These are phyloP conservation scores for Millerozyma miso DNA, from an alignment of 805 yeast species.

Conservation along the genomic window DNA sequence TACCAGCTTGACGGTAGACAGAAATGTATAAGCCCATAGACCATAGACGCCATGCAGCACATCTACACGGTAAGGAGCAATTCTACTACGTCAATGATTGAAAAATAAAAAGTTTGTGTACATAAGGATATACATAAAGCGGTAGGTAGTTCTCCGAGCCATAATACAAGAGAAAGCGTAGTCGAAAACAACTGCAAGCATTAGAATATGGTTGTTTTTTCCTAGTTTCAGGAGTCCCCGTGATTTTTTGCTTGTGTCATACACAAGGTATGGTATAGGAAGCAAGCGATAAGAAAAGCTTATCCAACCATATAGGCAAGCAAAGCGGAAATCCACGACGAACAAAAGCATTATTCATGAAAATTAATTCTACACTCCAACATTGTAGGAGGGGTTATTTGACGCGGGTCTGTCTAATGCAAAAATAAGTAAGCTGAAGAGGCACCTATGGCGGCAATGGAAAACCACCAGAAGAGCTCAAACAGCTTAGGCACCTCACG, in stretches of 20 bases:
- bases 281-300: too few relatives aligned
- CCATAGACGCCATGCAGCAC: too few relatives aligned
- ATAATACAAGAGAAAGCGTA: neutral
- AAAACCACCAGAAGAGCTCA: slow-evolving; percentile 54
- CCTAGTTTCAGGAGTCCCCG: too few relatives aligned
- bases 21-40: too few relatives aligned
- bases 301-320: too few relatives aligned
- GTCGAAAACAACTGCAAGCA: neutral
- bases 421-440: slow-evolving; percentile 35
- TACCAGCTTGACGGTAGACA: too few relatives aligned
- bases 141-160: too few relatives aligned
- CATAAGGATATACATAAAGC: neutral
- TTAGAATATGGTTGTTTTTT: too few relatives aligned
- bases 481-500: slow-evolving; percentile 34
- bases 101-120: neutral
- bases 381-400: neutral
- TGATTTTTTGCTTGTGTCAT: too few relatives aligned
- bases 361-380: neutral
- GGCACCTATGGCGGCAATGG: slow-evolving; percentile 42
- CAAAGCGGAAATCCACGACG: neutral
- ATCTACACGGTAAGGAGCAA: too few relatives aligned
- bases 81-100: too few relatives aligned
- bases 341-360: neutral
- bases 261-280: too few relatives aligned
- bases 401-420: slow-evolving; percentile 10